A percentile compares a stretch with the other conserved stretches of the same genome.
phyloP scores from a whole-genome alignment of 495 filamentous ascomycete genomes.

The Neohortaea acidophila region DNA sequence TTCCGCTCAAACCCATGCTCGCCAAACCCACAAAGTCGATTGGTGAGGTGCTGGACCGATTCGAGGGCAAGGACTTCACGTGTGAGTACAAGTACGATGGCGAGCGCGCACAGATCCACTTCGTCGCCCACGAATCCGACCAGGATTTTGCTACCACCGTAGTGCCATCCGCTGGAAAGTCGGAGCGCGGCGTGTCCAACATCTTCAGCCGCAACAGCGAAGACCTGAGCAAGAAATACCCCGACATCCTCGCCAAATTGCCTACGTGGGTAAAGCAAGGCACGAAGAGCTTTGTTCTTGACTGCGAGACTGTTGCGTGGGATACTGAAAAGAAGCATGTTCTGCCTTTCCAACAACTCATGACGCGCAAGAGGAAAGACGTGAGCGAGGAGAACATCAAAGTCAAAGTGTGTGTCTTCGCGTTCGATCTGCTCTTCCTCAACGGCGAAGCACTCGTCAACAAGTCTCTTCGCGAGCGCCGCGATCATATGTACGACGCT shows the following conservation, averaged over 20 bases:
- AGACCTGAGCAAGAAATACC: conserved; percentile 92
- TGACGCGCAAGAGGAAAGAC: conserved; percentile 95
- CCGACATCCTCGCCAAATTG: conserved; percentile 80
- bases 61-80: conserved; percentile 87
- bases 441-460: conserved; percentile 84
- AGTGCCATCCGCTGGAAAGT: conserved; percentile 42
- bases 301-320: conserved; percentile 98
- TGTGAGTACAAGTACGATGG: conserved; percentile 99
- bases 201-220: conserved; percentile 97
- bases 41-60: conserved; percentile 91
- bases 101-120: conserved; percentile 93
- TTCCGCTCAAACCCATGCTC: conserved; percentile 96
- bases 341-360: conserved; percentile 89
- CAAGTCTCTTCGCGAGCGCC: conserved; percentile 71
- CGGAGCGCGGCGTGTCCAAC: conserved; percentile 50
- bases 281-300: conserved; percentile 86
- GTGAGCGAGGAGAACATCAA: conserved; percentile 95
- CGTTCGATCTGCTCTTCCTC: conserved; percentile 86
- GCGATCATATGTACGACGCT: conserved; percentile 56
- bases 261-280: conserved; percentile 74
- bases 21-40: conserved; percentile 99
- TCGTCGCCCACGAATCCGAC: conserved; percentile 66
- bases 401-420: conserved; percentile 93
- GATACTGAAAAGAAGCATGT: conserved; percentile 85
- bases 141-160: conserved; percentile 42